These are phyloP conservation scores for Castanopsis chinensis DNA, from an alignment of 306 rosid species.

Conservation along the genomic window DNA sequence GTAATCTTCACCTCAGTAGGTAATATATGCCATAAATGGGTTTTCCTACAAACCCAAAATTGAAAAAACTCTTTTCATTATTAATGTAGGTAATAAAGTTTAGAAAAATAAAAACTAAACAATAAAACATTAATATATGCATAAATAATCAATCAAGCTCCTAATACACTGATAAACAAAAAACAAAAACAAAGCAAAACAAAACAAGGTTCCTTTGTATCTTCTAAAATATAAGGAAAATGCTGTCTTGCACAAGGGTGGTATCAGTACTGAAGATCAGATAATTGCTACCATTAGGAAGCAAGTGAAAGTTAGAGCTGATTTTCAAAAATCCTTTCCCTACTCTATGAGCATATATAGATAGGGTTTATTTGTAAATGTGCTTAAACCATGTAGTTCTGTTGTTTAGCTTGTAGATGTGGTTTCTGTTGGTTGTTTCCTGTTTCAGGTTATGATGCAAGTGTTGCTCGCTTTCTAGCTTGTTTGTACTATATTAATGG, in stretches of 20 bases:
- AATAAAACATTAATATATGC: neutral
- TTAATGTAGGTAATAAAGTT: neutral
- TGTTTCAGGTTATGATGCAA: no score
- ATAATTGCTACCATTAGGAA: neutral
- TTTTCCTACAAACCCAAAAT: slow-evolving; percentile 56
- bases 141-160: neutral
- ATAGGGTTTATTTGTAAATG: no score
- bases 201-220: neutral
- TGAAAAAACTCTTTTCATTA: neutral
- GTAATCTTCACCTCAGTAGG: slow-evolving; percentile 64
- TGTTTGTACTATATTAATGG: no score
- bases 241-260: neutral
- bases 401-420: no score
- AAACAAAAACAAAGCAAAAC: no score
- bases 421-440: no score
- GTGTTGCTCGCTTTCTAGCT: no score
- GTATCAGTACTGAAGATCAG: neutral
- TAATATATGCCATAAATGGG: slow-evolving; percentile 78
- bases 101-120: neutral
- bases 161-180: no score
- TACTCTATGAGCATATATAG: no score
- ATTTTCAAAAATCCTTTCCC: no score
- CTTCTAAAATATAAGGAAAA: neutral
- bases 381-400: no score
- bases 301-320: neutral